Conservation (phyloP, 2,329 filamentous ascomycete species). For the Hymenoscyphus linearis region DNA sequence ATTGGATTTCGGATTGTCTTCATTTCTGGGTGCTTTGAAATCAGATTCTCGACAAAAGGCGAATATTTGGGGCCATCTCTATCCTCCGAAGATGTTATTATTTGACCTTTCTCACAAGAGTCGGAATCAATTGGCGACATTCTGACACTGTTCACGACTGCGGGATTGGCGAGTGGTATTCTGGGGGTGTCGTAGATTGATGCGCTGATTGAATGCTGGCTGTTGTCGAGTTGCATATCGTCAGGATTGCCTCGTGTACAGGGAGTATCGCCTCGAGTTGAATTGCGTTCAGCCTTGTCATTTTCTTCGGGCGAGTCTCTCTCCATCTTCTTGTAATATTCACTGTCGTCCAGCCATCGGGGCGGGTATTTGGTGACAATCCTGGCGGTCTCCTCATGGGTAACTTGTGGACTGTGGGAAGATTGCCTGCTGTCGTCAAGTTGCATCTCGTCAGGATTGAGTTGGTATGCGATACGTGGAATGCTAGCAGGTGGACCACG, state of each 20-base stretch:
- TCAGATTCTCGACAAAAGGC: conserved; percentile 16
- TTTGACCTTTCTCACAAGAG: neutral
- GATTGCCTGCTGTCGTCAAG: neutral
- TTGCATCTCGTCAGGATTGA: neutral
- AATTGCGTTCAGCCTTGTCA: neutral
- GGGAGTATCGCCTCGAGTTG: neutral
- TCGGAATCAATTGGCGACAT: neutral
- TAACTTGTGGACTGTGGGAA: neutral
- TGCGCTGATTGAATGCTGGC: neutral
- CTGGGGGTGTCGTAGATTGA: neutral
- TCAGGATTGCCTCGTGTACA: neutral
- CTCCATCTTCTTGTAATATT: neutral
- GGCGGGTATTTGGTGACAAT: neutral
- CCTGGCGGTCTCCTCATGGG: neutral
- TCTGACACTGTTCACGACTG: neutral
- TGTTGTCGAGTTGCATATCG: neutral
- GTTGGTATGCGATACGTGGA: neutral
- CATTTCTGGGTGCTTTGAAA: conserved; percentile 18
- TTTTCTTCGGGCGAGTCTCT: neutral
- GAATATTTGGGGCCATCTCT: conserved; percentile 11
- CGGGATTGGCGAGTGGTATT: neutral
- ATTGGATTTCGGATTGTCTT: conserved; percentile 17
- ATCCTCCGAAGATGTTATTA: neutral
- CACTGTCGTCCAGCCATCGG: neutral
- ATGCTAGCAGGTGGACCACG: neutral